A percentile compares a stretch with the other conserved stretches of the same genome.
Conservation (phyloP, 352 stramenopile genomes). For the Pythium folliculosum region DNA sequence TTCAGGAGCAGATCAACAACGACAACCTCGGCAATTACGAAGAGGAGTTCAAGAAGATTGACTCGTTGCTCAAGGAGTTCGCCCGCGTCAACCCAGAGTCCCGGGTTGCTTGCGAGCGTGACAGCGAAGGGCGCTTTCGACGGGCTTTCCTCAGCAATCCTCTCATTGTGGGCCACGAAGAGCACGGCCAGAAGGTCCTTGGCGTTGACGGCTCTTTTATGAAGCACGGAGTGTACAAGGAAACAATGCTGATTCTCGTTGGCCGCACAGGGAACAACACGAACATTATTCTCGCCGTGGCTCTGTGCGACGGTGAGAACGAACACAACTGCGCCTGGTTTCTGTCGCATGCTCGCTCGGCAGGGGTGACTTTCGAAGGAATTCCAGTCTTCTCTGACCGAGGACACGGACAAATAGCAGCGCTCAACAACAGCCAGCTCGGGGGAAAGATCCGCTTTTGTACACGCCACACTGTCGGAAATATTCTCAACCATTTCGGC, state of each 20-base stretch:
- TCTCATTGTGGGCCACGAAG: background rate
- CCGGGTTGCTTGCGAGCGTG: background rate
- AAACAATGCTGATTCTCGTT: constrained; percentile 16
- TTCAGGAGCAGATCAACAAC: constrained; percentile 6
- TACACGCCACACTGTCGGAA: constrained; percentile 19
- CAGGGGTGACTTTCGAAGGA: constrained; percentile 6
- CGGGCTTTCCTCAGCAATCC: constrained; percentile 2
- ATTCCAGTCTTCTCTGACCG: constrained; percentile 23
- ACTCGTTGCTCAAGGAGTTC: constrained; percentile 4
- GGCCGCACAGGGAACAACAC: constrained; percentile 15
- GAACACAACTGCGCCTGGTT: constrained; percentile 22
- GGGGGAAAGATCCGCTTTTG: constrained; percentile 8
- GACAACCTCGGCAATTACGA: constrained; percentile 6
- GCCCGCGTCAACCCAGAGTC: background rate
- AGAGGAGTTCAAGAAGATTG: constrained; percentile 2
- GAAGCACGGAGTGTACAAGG: constrained; percentile 9
- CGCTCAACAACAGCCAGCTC: background rate
- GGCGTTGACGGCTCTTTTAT: constrained; percentile 24
- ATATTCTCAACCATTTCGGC: constrained; percentile 17
- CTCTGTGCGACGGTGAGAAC: constrained; percentile 9
- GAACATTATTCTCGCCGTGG: constrained; percentile 21
- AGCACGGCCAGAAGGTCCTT: constrained; percentile 14
- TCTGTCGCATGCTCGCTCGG: background rate
- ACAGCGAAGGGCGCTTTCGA: background rate
- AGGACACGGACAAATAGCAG: constrained; percentile 10